Evolutionary conservation across 306 rosid species (phyloP).

Genomic region (Canavalia ensiformis): DNA sequence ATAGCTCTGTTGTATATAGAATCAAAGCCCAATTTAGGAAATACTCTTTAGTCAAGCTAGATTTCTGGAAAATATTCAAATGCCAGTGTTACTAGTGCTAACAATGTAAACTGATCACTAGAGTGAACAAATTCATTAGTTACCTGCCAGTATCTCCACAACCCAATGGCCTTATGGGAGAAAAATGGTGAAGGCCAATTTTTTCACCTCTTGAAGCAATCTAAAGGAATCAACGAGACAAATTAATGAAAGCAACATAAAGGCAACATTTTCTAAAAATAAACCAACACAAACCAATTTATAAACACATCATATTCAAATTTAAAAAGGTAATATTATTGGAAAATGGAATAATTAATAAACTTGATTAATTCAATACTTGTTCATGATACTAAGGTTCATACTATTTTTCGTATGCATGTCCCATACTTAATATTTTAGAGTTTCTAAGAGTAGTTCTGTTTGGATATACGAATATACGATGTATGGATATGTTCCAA

Average conservation of each 20-base stretch:
- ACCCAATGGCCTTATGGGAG: constrained; percentile 87
- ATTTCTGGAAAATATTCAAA: not conserved
- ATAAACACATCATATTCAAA: constrained; percentile 21
- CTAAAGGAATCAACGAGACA: constrained; percentile 52
- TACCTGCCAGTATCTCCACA: constrained; percentile 99
- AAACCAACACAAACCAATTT: constrained; percentile 16
- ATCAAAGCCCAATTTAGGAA: not conserved
- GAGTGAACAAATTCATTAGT: not conserved
- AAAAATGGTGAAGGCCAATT: constrained; percentile 84
- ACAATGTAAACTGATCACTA: not conserved
- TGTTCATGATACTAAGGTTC: too few species aligned
- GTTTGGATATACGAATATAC: too few species aligned
- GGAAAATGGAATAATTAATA: too few species aligned
- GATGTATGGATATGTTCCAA: too few species aligned
- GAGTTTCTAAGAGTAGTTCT: too few species aligned
- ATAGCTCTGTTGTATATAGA: not conserved
- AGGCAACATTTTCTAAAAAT: constrained; percentile 7
- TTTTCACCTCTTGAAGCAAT: constrained; percentile 69
- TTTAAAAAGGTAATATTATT: not conserved
- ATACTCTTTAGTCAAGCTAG: not conserved
- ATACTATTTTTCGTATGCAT: too few species aligned
- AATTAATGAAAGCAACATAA: constrained; percentile 29
- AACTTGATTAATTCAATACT: too few species aligned
- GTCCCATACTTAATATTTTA: too few species aligned
- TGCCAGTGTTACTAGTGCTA: not conserved